These are phyloP conservation scores for Solanum verrucosum DNA, from an alignment of 257 asterid genomes.

Conservation along the genomic window DNA sequence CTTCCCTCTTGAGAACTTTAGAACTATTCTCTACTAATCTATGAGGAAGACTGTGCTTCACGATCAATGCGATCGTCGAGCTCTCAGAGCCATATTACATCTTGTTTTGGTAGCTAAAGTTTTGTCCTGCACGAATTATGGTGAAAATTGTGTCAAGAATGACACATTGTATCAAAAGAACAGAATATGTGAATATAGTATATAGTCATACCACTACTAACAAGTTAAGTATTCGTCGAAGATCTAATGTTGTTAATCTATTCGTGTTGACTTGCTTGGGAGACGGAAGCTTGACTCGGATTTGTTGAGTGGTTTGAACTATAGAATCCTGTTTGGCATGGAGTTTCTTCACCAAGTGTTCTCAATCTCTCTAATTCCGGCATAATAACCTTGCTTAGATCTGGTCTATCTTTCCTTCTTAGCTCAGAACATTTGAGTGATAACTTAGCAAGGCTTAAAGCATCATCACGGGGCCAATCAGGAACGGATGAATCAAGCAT, in stretches of 20 bases:
- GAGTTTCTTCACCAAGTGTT: slow-evolving; percentile 48
- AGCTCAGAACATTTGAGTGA: slow-evolving; percentile 65
- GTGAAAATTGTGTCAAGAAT: not conserved
- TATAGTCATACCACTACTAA: not conserved
- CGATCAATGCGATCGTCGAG: not conserved
- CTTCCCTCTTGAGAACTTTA: not conserved
- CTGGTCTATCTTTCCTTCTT: slow-evolving; percentile 89
- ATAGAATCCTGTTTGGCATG: slow-evolving; percentile 6
- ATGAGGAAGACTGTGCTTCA: not conserved
- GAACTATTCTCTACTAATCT: not conserved
- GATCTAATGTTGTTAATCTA: not conserved
- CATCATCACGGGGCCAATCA: slow-evolving; percentile 81
- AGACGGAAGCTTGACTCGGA: slow-evolving; percentile 53
- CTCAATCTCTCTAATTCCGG: slow-evolving; percentile 57
- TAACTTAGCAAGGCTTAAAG: slow-evolving; percentile 51
- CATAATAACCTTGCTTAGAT: slow-evolving; percentile 64
- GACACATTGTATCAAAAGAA: not conserved
- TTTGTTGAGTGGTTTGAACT: slow-evolving; percentile 23
- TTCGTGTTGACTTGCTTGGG: slow-evolving; percentile 38
- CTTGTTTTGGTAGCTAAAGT: not conserved
- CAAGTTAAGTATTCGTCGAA: not conserved
- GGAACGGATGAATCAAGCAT: slow-evolving; percentile 55
- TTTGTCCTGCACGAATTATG: not conserved
- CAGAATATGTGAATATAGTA: not conserved
- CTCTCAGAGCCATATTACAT: not conserved